A percentile compares a stretch with the other conserved stretches of the same genome.
Evolutionary conservation across 208 protist genomes (phyloP).

Genomic region (Leptomonas seymouri): DNA sequence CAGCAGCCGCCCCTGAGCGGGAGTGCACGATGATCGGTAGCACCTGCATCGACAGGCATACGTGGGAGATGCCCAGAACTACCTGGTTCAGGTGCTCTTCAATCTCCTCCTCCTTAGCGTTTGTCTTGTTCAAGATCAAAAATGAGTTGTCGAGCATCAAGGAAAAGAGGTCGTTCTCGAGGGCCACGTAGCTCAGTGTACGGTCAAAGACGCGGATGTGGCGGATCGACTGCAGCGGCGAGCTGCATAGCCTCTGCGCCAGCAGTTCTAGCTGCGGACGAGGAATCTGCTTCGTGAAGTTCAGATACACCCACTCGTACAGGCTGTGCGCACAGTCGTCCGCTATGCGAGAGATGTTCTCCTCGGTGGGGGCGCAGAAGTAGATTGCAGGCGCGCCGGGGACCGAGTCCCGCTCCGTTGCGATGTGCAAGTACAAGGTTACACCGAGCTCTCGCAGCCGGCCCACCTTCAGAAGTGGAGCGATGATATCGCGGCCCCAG

Average conservation of each 20-base stretch:
- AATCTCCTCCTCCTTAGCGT: conserved; percentile 66
- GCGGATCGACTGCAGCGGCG: conserved; percentile 59
- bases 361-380: conserved; percentile 87
- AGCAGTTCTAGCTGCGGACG: conserved; percentile 72
- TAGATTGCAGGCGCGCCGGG: conserved; percentile 91
- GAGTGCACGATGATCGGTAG: conserved; percentile 86
- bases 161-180: conserved; percentile 86
- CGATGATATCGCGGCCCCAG: conserved; percentile 86
- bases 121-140: conserved; percentile 67
- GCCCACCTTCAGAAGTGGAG: conserved; percentile 85
- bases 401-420: conserved; percentile 78
- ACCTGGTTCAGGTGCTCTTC: conserved; percentile 74
- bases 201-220: conserved; percentile 88
- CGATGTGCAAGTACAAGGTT: conserved; percentile 90
- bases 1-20: conserved; percentile 74
- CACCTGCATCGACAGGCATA: conserved; percentile 80
- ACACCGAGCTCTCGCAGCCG: conserved; percentile 89
- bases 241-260: conserved; percentile 56
- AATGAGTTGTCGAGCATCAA: conserved; percentile 83
- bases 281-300: conserved; percentile 84
- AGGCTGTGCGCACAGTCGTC: conserved; percentile 71
- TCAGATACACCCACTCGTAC: conserved; percentile 91
- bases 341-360: conserved; percentile 81
- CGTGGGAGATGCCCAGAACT: conserved; percentile 80
- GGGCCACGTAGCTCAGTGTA: conserved; percentile 84